Conservation (phyloP, 2,329 filamentous ascomycete species). For the Fusarium poae region DNA sequence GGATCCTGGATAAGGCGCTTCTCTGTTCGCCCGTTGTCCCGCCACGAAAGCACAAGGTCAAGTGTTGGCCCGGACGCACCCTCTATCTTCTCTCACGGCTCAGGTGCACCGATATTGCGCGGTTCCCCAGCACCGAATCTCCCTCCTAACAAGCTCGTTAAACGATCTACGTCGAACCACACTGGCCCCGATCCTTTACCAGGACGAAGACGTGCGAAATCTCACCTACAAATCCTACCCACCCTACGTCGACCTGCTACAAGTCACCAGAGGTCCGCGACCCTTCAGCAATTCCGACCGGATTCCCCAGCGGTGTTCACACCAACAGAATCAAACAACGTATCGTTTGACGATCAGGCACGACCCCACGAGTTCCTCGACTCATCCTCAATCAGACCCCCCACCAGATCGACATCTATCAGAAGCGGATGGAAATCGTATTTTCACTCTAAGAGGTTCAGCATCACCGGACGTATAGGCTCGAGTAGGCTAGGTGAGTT, state of each 20-base stretch:
- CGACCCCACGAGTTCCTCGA: conserved; percentile 50
- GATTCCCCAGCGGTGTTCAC: conserved; percentile 48
- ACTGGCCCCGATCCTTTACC: conserved; percentile 58
- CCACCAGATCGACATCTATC: conserved; percentile 32
- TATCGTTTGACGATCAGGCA: conserved; percentile 55
- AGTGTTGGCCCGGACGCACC: conserved; percentile 75
- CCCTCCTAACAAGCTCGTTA: conserved; percentile 82
- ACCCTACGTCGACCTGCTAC: conserved; percentile 80
- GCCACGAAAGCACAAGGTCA: conserved; percentile 73
- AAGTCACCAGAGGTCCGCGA: conserved; percentile 81
- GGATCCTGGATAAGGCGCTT: conserved; percentile 80
- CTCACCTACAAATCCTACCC: conserved; percentile 73
- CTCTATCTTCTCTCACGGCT: conserved; percentile 76
- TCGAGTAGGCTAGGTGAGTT: conserved; percentile 48
- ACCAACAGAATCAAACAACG: conserved; percentile 47
- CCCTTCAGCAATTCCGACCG: conserved; percentile 68
- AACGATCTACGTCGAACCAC: conserved; percentile 73
- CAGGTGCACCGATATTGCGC: conserved; percentile 70
- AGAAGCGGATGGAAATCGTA: conserved; percentile 66
- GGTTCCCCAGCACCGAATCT: conserved; percentile 58
- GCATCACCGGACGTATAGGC: conserved; percentile 39
- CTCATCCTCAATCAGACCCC: conserved; percentile 45
- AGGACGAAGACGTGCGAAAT: conserved; percentile 66
- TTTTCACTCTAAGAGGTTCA: conserved; percentile 62
- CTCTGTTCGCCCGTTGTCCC: conserved; percentile 74